These are phyloP conservation scores for Stellera chamaejasme DNA, from an alignment of 345 rosid species.

Conservation along the genomic window DNA sequence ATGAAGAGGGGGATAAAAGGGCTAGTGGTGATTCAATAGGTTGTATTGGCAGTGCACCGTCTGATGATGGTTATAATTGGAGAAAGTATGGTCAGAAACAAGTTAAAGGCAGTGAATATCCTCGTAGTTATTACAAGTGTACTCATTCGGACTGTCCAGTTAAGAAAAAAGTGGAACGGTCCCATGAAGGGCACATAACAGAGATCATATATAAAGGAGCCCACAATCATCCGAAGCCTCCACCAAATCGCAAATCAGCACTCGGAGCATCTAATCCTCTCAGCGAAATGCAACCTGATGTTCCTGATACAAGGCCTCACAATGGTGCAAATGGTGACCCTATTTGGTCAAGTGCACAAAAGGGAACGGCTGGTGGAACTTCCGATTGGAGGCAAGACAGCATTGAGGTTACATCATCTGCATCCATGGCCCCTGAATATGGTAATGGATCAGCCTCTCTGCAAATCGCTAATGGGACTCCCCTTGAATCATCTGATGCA, in stretches of 20 bases:
- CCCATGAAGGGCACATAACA: slow-evolving; percentile 92
- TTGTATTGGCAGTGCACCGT: slow-evolving; percentile 45
- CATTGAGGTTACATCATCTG: slow-evolving; percentile 57
- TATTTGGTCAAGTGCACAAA: slow-evolving; percentile 35
- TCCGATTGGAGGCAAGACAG: slow-evolving; percentile 2
- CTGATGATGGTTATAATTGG: slow-evolving; percentile 96
- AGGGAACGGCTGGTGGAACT: no score
- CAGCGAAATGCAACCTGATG: slow-evolving; percentile 46
- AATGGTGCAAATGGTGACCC: slow-evolving; percentile 39
- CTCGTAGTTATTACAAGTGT: slow-evolving; percentile 96
- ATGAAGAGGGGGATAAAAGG: slow-evolving; percentile 66
- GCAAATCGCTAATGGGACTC: slow-evolving; percentile 19
- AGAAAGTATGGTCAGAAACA: slow-evolving; percentile 96
- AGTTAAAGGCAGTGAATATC: slow-evolving; percentile 94
- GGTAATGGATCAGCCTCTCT: slow-evolving; percentile 37
- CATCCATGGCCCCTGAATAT: slow-evolving; percentile 41
- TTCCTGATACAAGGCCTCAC: slow-evolving; percentile 30
- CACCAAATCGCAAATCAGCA: slow-evolving; percentile 51
- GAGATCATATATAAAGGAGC: slow-evolving; percentile 94
- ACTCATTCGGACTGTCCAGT: slow-evolving; percentile 77
- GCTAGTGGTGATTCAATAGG: slow-evolving; percentile 41
- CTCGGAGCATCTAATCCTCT: slow-evolving; percentile 42
- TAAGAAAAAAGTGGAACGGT: slow-evolving; percentile 93
- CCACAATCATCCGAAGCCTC: slow-evolving; percentile 81
- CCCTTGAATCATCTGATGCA: slow-evolving; percentile 49